A percentile compares a stretch with the other conserved stretches of the same genome.
Evolutionary conservation across 225 moss, liverwort and hornwort genomes (phyloP).

Genomic region (Straminergon stramineum): DNA sequence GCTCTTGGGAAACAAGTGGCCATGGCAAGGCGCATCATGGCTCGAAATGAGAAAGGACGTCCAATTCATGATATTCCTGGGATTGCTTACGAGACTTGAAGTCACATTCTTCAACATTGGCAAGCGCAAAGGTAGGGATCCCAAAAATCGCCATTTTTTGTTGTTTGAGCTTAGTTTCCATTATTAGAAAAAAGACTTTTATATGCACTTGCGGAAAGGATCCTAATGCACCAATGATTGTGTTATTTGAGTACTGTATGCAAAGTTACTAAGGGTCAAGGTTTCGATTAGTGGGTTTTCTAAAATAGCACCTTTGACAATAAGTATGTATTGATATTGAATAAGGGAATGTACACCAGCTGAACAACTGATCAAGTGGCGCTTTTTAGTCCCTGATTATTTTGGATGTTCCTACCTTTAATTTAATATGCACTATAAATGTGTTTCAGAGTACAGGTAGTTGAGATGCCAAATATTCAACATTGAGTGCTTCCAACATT

Average conservation of each 20-base stretch:
- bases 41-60: conserved; percentile 90
- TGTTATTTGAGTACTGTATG: neutral
- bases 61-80: conserved; percentile 93
- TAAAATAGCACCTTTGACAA: neutral
- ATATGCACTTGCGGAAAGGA: neutral
- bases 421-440: neutral
- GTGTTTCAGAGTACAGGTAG: neutral
- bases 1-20: conserved; percentile 89
- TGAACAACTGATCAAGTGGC: neutral
- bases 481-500: neutral
- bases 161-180: neutral
- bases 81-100: conserved; percentile 48
- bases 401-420: neutral
- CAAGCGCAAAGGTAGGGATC: neutral
- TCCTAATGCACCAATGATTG: neutral
- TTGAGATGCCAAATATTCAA: neutral
- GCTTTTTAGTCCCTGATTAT: neutral
- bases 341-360: neutral
- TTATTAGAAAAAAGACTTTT: too few species aligned
- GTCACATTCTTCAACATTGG: neutral
- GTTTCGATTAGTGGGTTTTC: neutral
- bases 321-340: neutral
- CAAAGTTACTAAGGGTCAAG: neutral
- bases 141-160: neutral
- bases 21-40: conserved; percentile 85